These are phyloP conservation scores for Dactylis glomerata DNA, from an alignment of 176 grass and related monocot genomes.

Conservation along the genomic window DNA sequence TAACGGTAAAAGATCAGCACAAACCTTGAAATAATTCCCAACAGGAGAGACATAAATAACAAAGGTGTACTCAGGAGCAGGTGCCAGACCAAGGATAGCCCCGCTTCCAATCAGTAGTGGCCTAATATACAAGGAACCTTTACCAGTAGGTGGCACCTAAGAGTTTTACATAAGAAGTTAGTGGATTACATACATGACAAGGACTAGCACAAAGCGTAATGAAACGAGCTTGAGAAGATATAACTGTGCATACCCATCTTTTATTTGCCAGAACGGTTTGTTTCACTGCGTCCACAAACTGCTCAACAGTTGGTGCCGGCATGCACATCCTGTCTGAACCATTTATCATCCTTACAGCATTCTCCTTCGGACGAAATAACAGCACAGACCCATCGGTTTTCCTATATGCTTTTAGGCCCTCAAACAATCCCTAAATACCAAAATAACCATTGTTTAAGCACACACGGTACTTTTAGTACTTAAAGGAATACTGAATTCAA, in stretches of 20 bases:
- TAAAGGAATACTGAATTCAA: background rate
- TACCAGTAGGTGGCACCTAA: constrained; percentile 79
- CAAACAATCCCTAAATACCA: constrained; percentile 67
- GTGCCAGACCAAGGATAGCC: constrained; percentile 85
- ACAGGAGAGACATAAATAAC: constrained; percentile 93
- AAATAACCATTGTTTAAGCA: background rate
- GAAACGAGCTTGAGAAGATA: background rate
- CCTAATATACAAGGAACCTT: constrained; percentile 89
- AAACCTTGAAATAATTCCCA: constrained; percentile 97
- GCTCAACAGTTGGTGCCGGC: constrained; percentile 67
- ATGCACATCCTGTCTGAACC: constrained; percentile 94
- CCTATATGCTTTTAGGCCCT: constrained; percentile 88
- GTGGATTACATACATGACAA: background rate
- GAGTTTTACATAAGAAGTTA: constrained; percentile 8
- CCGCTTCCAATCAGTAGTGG: constrained; percentile 85
- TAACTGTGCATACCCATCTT: constrained; percentile 57
- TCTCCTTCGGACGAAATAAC: constrained; percentile 6
- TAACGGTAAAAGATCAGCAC: constrained; percentile 13
- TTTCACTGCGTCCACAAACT: constrained; percentile 80
- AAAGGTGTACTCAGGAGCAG: constrained; percentile 88
- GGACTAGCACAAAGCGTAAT: background rate
- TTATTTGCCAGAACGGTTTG: constrained; percentile 88
- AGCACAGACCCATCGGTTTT: constrained; percentile 77
- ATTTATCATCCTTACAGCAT: constrained; percentile 37
- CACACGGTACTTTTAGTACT: background rate